A percentile compares a stretch with the other conserved stretches of the same genome.
Evolutionary conservation across 2,329 filamentous ascomycete species (phyloP).

Genomic region (Botrytis medusae): DNA sequence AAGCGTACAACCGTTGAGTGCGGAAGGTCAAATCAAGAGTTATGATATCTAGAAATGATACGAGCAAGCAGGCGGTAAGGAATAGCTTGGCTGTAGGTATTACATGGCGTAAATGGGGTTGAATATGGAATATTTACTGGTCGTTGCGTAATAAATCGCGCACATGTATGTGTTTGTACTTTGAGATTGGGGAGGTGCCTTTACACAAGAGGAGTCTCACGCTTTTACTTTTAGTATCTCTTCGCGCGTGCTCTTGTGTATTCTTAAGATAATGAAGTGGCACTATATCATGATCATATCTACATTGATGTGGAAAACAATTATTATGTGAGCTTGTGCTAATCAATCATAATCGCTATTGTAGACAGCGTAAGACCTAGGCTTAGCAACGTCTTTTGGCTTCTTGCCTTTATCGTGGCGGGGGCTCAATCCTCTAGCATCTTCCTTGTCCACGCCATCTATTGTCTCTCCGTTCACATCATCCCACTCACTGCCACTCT

Average conservation of each 20-base stretch:
- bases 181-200: conserved; percentile 10
- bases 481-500: conserved; percentile 19
- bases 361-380: conserved; percentile 18
- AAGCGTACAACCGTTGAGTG: conserved; percentile 55
- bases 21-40: conserved; percentile 53
- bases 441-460: neutral
- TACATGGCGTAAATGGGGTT: conserved; percentile 36
- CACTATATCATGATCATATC: conserved; percentile 2
- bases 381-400: neutral
- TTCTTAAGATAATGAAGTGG: conserved; percentile 22
- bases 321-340: neutral
- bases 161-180: conserved; percentile 10
- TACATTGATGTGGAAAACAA: neutral
- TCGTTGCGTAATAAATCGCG: conserved; percentile 18
- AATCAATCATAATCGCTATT: conserved; percentile 17
- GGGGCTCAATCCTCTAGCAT: neutral
- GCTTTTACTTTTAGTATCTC: conserved; percentile 4
- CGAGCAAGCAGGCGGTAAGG: conserved; percentile 17
- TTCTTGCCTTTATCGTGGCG: neutral
- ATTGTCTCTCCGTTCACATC: neutral
- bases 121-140: conserved; percentile 31
- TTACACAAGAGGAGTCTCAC: conserved; percentile 13
- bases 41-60: conserved; percentile 37
- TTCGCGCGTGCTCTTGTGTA: conserved; percentile 10
- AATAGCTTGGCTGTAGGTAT: conserved; percentile 22